A percentile compares a stretch with the other conserved stretches of the same genome.
These are phyloP conservation scores for Diaporthe longicolla DNA, from an alignment of 2,329 filamentous ascomycete genomes.

Conservation along the genomic window DNA sequence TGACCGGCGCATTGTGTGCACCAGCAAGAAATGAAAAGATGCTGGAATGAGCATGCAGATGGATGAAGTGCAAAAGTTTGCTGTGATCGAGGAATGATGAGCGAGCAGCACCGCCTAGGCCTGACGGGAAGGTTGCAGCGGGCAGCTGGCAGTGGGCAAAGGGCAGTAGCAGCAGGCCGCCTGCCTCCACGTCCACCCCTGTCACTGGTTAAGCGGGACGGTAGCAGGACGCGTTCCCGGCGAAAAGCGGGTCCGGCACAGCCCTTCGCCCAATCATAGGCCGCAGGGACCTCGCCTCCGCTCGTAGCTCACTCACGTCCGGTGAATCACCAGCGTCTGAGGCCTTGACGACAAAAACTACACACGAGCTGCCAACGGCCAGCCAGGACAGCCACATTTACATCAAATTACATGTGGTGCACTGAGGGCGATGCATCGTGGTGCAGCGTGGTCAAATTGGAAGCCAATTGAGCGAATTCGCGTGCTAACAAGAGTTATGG, in stretches of 20 bases:
- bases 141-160: conserved; percentile 10
- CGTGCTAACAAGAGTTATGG: background rate
- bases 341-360: conserved; percentile 12
- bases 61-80: conserved; percentile 37
- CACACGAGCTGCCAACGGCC: conserved; percentile 21
- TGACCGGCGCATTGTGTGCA: conserved; percentile 23
- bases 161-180: conserved; percentile 17
- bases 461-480: conserved; percentile 16
- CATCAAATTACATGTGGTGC: too few relatives aligned
- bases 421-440: background rate
- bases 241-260: background rate
- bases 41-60: conserved; percentile 29
- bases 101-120: conserved; percentile 19
- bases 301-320: conserved; percentile 27
- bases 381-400: background rate
- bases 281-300: conserved; percentile 1
- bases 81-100: conserved; percentile 33
- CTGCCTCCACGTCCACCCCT: conserved; percentile 25
- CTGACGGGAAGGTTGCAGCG: conserved; percentile 30
- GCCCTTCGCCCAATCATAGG: conserved; percentile 16
- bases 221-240: conserved; percentile 36
- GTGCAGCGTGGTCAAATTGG: background rate
- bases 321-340: conserved; percentile 16
- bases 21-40: conserved; percentile 20
- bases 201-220: conserved; percentile 33